Percentiles rank a stretch among this genome's conserved stretches.
Conservation (phyloP, 1,284 basidiomycete genomes). For the Schizopora paradoxa region DNA sequence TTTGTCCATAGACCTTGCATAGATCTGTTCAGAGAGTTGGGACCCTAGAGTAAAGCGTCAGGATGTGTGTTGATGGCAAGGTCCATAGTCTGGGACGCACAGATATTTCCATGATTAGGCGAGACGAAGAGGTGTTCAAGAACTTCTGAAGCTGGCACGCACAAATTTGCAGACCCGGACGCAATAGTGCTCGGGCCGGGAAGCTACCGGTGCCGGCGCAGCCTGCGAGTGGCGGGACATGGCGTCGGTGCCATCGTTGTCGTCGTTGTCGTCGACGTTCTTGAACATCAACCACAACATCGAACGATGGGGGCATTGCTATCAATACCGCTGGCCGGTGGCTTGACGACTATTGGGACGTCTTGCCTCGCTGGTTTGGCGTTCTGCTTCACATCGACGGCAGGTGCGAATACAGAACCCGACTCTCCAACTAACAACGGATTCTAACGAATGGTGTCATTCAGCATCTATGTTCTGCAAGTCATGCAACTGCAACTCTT, state of each 20-base stretch:
- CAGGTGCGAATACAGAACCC: slow-evolving; percentile 43
- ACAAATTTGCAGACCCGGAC: too few species aligned
- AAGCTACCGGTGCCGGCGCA: too few species aligned
- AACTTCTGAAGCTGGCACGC: too few species aligned
- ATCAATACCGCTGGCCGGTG: slow-evolving; percentile 83
- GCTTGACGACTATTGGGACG: slow-evolving; percentile 68
- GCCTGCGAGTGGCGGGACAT: too few species aligned
- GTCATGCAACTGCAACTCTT: slow-evolving; percentile 98
- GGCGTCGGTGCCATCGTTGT: too few species aligned
- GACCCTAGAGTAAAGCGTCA: slow-evolving; percentile 37
- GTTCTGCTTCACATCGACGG: slow-evolving; percentile 79
- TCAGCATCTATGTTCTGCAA: slow-evolving; percentile 95
- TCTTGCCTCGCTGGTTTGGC: slow-evolving; percentile 80
- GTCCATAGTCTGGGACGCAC: slow-evolving; percentile 13
- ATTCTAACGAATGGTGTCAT: slow-evolving; percentile 15
- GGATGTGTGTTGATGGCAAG: neutral
- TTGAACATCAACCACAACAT: slow-evolving; percentile 7
- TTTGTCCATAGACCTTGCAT: slow-evolving; percentile 73
- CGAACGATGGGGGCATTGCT: slow-evolving; percentile 73
- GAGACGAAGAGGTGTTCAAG: too few species aligned
- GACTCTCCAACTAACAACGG: slow-evolving; percentile 15
- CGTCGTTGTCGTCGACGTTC: neutral
- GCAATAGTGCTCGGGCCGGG: too few species aligned
- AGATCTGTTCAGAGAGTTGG: slow-evolving; percentile 66
- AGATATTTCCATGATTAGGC: slow-evolving; percentile 19